Evolutionary conservation across 495 filamentous ascomycete genomes (phyloP).

Genomic region (Friedmanniomyces simplex): DNA sequence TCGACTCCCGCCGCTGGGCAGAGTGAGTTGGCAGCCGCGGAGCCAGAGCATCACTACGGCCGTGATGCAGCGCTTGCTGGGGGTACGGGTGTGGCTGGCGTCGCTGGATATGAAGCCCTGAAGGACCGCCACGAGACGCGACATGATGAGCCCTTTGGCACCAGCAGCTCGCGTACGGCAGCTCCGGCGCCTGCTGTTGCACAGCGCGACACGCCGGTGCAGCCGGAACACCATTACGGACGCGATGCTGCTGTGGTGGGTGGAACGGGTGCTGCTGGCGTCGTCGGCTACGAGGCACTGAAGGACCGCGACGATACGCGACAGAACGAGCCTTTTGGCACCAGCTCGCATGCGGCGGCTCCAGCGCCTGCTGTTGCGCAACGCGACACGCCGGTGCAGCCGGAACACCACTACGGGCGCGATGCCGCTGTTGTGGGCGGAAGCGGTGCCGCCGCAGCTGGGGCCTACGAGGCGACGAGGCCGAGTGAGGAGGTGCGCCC

Average conservation of each 20-base stretch:
- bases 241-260: slow-evolving; percentile 22
- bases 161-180: background rate
- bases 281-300: slow-evolving; percentile 6
- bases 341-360: background rate
- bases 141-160: slow-evolving; percentile 11
- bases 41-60: slow-evolving; percentile 6
- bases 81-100: slow-evolving; percentile 16
- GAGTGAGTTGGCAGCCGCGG: background rate
- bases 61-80: slow-evolving; percentile 22
- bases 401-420: slow-evolving; percentile 26
- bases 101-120: slow-evolving; percentile 7
- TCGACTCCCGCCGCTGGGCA: background rate
- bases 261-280: slow-evolving; percentile 15
- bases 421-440: slow-evolving; percentile 23
- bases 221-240: slow-evolving; percentile 21
- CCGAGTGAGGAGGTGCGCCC: slow-evolving; percentile 13
- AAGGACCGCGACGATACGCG: background rate
- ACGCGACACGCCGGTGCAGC: too few species aligned
- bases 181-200: background rate
- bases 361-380: background rate
- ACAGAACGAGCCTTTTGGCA: background rate
- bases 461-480: slow-evolving; percentile 17
- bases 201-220: background rate
- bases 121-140: slow-evolving; percentile 15
- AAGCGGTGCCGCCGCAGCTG: slow-evolving; percentile 15